phyloP scores from a whole-genome alignment of 306 rosid species.

The Parietaria judaica region DNA sequence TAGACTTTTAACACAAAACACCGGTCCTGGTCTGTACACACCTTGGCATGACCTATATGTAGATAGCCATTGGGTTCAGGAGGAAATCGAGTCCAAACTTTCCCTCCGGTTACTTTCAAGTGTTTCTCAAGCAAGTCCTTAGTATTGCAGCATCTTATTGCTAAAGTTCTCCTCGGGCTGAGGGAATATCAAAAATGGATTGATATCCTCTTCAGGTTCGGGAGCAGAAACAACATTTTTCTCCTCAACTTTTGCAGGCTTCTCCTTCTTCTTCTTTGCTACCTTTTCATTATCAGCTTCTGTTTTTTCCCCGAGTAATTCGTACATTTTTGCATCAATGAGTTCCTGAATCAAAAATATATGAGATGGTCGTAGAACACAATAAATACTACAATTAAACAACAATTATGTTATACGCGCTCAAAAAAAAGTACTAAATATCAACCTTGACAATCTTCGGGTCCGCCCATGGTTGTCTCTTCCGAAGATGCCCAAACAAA shows the following conservation, averaged over 20 bases:
- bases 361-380: too few species aligned
- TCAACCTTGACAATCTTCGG: slow-evolving; percentile 86
- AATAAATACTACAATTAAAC: not conserved
- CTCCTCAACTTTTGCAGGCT: slow-evolving; percentile 85
- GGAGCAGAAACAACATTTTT: slow-evolving; percentile 35
- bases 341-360: slow-evolving; percentile 36
- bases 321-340: slow-evolving; percentile 59
- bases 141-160: slow-evolving; percentile 72
- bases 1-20: slow-evolving; percentile 6
- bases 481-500: slow-evolving; percentile 59
- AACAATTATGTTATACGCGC: not conserved
- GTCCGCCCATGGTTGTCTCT: slow-evolving; percentile 92
- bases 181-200: slow-evolving; percentile 79
- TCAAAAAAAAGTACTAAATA: not conserved
- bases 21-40: slow-evolving; percentile 11
- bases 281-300: slow-evolving; percentile 84
- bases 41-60: slow-evolving; percentile 99
- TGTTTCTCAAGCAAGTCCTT: slow-evolving; percentile 77
- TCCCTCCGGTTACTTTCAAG: slow-evolving; percentile 55
- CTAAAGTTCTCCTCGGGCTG: slow-evolving; percentile 83
- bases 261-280: slow-evolving; percentile 78
- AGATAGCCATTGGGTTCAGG: slow-evolving; percentile 99
- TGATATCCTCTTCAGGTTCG: slow-evolving; percentile 77
- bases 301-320: slow-evolving; percentile 83
- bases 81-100: slow-evolving; percentile 89